A percentile compares a stretch with the other conserved stretches of the same genome.
These are phyloP conservation scores for Fusarium sp. DNA, from an alignment of 2,329 filamentous ascomycete species.

Conservation along the genomic window DNA sequence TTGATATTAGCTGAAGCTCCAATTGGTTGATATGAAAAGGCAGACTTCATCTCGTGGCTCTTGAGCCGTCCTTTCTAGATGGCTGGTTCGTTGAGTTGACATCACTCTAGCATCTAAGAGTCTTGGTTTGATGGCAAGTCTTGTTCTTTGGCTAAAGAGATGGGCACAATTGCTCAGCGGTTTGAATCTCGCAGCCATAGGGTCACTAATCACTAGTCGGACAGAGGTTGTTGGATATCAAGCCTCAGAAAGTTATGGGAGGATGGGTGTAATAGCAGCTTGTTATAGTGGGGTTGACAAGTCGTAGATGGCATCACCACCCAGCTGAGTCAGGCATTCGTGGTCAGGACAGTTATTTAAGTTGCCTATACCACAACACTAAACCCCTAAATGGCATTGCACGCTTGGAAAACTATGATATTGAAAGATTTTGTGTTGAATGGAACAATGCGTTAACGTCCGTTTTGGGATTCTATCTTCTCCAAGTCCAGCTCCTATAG, in stretches of 20 bases:
- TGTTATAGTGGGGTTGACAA: conserved; percentile 28
- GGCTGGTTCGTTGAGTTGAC: conserved; percentile 32
- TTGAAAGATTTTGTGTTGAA: conserved; percentile 21
- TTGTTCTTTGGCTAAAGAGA: background rate
- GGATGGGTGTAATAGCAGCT: background rate
- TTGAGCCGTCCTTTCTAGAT: conserved; percentile 60
- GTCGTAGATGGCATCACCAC: background rate
- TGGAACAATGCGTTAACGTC: conserved; percentile 38
- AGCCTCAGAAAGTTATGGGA: background rate
- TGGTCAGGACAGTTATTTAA: background rate
- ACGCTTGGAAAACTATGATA: conserved; percentile 9
- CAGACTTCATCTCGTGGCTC: conserved; percentile 74
- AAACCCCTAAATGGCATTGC: background rate
- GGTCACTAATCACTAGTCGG: background rate
- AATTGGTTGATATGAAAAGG: background rate
- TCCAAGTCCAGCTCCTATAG: conserved; percentile 31
- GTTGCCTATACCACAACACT: background rate
- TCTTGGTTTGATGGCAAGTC: background rate
- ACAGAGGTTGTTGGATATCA: background rate
- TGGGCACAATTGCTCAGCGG: background rate
- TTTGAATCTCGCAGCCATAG: conserved; percentile 12
- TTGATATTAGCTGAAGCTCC: background rate
- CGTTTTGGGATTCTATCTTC: conserved; percentile 45
- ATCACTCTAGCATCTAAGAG: conserved; percentile 13
- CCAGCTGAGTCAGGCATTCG: conserved; percentile 27